Evolutionary conservation across 495 filamentous ascomycete species (phyloP), one percentile per base, ranked within the genome.

Genomic region (Schizothecium vesticola): DNA sequence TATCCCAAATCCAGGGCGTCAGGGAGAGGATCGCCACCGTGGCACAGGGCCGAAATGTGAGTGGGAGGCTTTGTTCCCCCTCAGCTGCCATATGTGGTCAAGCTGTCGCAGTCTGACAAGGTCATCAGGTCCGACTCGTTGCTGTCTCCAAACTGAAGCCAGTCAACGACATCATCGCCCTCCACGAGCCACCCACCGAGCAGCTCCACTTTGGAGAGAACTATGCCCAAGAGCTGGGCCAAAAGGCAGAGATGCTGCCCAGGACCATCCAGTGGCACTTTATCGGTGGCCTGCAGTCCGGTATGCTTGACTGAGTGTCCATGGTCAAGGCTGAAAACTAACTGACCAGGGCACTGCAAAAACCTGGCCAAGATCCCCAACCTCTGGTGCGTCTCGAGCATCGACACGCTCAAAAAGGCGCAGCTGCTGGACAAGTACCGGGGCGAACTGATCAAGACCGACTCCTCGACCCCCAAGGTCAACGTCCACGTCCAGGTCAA

Each of bases 81-180:
- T n/a, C n/a, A n/a, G n/a, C n/a, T n/a, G n/a, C n/a, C n/a, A n/a
- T n/a, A n/a, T n/a, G n/a, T n/a, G n/a, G n/a, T n/a, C n/a, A n/a
- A n/a, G n/a, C n/a, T n/a, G n/a, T n/a, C n/a, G n/a, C n/a, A n/a
- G n/a, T n/a, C 25, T 56, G 59, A 67, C 43, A 22, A 12, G 22
- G 19, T 9, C 16, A 24, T 22, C 57, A 91, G 90, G 86, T 96
- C 65, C 90, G 95, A 22, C 83, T 98, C 25, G 91, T 99, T 25
- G 93, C 93, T 33, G 94, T 99, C 63, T 97, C 93, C 21, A 99
- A 99, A 77, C 84, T 95, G 71, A 97, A 97, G 78, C 93, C 95
- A 12, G 91, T 88, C 63, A 87, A 90, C 64, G 96, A 98, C 80
- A 88, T 97, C 74, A 83, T 96, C 56, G 88, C 92, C 61, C 85